phyloP scores from a whole-genome alignment of 169 alveolate species.

The Blepharisma undulans region DNA sequence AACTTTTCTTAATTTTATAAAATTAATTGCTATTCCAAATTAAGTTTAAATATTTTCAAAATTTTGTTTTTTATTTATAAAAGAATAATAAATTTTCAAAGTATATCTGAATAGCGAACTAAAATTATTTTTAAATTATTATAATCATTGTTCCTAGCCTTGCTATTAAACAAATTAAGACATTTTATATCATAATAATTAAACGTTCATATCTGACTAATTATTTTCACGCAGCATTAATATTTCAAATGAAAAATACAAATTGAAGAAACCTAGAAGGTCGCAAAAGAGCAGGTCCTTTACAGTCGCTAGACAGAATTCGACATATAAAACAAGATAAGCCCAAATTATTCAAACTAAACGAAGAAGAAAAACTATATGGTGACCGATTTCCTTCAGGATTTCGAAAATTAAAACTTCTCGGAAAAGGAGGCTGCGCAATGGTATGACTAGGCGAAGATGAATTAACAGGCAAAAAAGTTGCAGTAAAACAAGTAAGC shows the following conservation, averaged over 20 bases:
- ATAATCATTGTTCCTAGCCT: no score
- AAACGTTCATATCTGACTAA: no score
- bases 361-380: slow-evolving; percentile 65
- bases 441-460: slow-evolving; percentile 80
- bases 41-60: no score
- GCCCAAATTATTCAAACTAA: background rate
- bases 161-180: no score
- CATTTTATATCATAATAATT: no score
- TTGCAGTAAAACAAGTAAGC: slow-evolving; percentile 76
- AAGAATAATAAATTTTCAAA: no score
- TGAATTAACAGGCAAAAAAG: slow-evolving; percentile 40
- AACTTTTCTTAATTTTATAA: no score
- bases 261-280: background rate
- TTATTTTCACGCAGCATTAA: no score
- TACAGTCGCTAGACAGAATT: background rate
- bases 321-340: background rate
- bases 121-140: no score
- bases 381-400: slow-evolving; percentile 65
- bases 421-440: slow-evolving; percentile 88
- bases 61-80: no score
- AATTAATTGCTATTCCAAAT: no score
- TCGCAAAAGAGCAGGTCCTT: background rate
- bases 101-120: no score
- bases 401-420: slow-evolving; percentile 53
- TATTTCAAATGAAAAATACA: background rate